These are phyloP conservation scores for Spergularia marina DNA, from an alignment of 148 eudicot genomes.

Conservation along the genomic window DNA sequence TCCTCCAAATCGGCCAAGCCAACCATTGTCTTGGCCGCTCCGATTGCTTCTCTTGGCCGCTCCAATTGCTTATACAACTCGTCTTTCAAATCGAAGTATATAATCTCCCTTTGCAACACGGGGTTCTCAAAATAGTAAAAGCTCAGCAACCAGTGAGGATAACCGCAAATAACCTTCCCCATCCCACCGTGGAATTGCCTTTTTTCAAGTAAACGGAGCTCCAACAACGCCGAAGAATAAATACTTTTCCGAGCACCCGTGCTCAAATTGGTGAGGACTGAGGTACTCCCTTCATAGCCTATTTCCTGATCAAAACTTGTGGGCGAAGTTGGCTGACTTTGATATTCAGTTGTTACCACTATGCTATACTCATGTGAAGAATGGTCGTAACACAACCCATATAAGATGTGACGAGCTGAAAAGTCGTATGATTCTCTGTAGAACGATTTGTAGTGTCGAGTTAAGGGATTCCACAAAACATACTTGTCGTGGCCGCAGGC, in stretches of 20 bases:
- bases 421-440: no score
- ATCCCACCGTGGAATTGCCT: not conserved
- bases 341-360: no score
- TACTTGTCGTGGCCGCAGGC: not conserved
- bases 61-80: not conserved
- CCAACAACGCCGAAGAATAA: no score
- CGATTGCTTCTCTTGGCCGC: not conserved
- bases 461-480: slow-evolving; percentile 1
- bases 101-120: not conserved
- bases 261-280: no score
- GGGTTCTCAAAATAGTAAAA: not conserved
- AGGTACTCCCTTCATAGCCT: no score
- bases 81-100: slow-evolving; percentile 8
- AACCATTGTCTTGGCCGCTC: not conserved
- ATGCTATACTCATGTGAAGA: no score
- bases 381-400: no score
- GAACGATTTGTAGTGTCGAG: not conserved
- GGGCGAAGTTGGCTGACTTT: no score
- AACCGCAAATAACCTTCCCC: not conserved
- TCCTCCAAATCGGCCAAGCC: not conserved
- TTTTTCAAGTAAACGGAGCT: no score
- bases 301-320: no score
- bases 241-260: no score
- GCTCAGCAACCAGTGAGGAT: not conserved
- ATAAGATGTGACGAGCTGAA: no score